Conservation (phyloP, 345 rosid species). For the Linum usitatissimum region DNA sequence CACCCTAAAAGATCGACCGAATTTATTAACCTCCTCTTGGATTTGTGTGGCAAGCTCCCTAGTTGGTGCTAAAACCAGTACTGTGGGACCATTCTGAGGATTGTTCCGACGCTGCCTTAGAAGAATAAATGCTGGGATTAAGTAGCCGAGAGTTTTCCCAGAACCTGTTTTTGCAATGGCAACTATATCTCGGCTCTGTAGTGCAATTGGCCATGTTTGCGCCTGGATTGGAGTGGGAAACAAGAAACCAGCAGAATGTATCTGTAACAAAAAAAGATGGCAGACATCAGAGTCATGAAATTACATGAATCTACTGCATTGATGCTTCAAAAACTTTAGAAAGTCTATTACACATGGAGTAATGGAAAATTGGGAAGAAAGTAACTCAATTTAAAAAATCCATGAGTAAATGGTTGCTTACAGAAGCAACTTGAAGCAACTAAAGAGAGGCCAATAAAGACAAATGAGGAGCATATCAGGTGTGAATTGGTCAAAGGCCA, state of each 20-base stretch:
- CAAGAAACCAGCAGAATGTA: constrained; percentile 75
- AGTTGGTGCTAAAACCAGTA: constrained; percentile 86
- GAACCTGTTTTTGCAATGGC: constrained; percentile 99
- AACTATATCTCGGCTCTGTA: constrained; percentile 78
- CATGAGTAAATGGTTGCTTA: constrained; percentile 54
- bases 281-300: constrained; percentile 12
- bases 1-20: constrained; percentile 76
- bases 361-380: background rate
- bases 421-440: constrained; percentile 77
- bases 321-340: constrained; percentile 2
- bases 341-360: constrained; percentile 5
- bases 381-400: constrained; percentile 21
- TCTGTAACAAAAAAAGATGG: constrained; percentile 31
- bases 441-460: constrained; percentile 64
- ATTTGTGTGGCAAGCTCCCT: constrained; percentile 97
- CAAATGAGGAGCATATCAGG: constrained; percentile 58
- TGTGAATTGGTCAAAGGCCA: constrained; percentile 68
- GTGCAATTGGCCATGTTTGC: constrained; percentile 97
- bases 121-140: constrained; percentile 86
- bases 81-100: constrained; percentile 78
- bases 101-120: constrained; percentile 55
- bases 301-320: background rate
- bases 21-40: constrained; percentile 76
- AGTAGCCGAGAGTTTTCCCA: constrained; percentile 93
- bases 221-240: constrained; percentile 97